Base-by-base conservation (phyloP, 108 stramenopile genomes). In the Cylindrotheca fusiformis region DNA sequence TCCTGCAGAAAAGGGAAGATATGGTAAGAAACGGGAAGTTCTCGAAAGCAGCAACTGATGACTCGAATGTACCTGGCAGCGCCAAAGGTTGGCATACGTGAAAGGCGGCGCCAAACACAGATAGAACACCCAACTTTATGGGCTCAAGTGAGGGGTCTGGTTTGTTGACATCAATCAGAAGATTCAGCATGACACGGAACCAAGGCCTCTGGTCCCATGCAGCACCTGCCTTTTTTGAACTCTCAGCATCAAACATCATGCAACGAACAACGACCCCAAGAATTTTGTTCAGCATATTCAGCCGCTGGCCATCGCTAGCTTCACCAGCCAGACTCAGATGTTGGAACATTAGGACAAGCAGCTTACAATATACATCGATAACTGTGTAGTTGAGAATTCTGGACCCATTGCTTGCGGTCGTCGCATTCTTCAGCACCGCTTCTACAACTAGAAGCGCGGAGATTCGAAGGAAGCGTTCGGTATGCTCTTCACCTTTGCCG, bases 201-300 rank as follows among this genome's bases (percentile, higher is more conserved):
- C 98, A 99, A 19, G 99, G 99, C 32, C 97, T 75, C 67, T 97
- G 97, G 65, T 99, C 99, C 91, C 94, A 90, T 19, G 50, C 54
- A 3, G 32, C 1, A 10, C 55, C 61, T 3, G 36, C 25, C 26
- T 69, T 71, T 52, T 77, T 80, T 4, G 76, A 62, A 49, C 77
- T 77, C 62, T 91, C 84, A 20, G 72, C 83, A 52, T 77, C 68
- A 50, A 86, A 84, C 75, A 95, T 89, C 78, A 97, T 85, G 25
- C 83, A 72, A 30, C 95, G 82, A 21, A 88, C 80, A 21, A 81
- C 64, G 12, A 83, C 84, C 10, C 91, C 90, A 23, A 97, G 86
- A 53, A 96, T 86, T 68, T 95, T 95, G 85, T 97, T 93, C 68
- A 97, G 69, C 68, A 95, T 70, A n/a, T 77, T 66, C 24, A 95